Evolutionary conservation across 202 grass and related monocot species (phyloP).

Genomic region (Thinopyrum obtusiflorum): DNA sequence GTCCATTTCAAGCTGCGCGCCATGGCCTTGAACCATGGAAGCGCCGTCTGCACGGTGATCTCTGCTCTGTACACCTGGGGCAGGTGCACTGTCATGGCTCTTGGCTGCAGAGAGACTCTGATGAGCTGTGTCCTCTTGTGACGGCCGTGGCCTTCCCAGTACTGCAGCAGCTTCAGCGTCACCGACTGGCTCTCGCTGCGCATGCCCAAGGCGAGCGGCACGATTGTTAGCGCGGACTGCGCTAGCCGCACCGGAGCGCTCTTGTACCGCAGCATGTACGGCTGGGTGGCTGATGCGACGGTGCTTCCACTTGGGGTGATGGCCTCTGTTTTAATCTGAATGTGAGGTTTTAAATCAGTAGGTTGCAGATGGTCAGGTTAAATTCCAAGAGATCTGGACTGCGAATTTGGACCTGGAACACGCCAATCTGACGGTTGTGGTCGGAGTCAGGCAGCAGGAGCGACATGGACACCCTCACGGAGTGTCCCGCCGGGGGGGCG

Average conservation of each 20-base stretch:
- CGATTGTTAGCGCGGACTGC: slow-evolving; percentile 8
- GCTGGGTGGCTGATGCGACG: slow-evolving; percentile 22
- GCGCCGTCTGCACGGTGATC: slow-evolving; percentile 29
- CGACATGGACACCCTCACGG: slow-evolving; percentile 29
- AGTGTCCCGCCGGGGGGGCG: neutral
- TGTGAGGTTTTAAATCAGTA: neutral
- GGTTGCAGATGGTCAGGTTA: neutral
- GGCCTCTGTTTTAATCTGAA: slow-evolving; percentile 37
- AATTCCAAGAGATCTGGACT: neutral
- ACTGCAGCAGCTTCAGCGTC: slow-evolving; percentile 14
- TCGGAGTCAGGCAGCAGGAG: slow-evolving; percentile 31
- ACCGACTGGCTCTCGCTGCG: slow-evolving; percentile 34
- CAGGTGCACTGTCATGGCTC: slow-evolving; percentile 26
- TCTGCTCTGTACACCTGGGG: slow-evolving; percentile 42
- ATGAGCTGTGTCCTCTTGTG: slow-evolving; percentile 26
- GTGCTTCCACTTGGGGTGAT: slow-evolving; percentile 21
- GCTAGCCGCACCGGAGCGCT: slow-evolving; percentile 28
- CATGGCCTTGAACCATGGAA: slow-evolving; percentile 32
- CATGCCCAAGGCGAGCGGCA: slow-evolving; percentile 31
- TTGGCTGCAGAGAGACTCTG: slow-evolving; percentile 40
- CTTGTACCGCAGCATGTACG: slow-evolving; percentile 43
- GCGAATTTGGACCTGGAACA: slow-evolving; percentile 33
- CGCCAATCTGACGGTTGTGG: slow-evolving; percentile 38
- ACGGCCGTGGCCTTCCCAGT: slow-evolving; percentile 35
- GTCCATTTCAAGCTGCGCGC: slow-evolving; percentile 30